A percentile compares a stretch with the other conserved stretches of the same genome.
Conservation (phyloP, 768 basidiomycete genomes). For the Phlebiopsis flavidoalba region DNA sequence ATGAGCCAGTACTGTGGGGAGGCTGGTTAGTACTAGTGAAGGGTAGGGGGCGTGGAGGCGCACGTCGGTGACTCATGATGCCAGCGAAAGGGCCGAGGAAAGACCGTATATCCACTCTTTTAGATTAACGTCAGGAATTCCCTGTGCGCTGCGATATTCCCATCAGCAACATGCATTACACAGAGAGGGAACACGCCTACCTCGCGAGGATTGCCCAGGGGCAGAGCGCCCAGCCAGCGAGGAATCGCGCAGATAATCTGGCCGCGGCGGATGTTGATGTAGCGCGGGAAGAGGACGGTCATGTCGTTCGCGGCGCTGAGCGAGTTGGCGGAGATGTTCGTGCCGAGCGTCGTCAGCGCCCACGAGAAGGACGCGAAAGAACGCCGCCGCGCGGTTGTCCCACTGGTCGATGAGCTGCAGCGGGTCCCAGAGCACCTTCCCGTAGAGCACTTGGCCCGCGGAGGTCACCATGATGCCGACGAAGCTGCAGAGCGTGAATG, state of each 20-base stretch:
- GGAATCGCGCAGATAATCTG: conserved; percentile 66
- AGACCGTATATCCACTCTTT: conserved; percentile 81
- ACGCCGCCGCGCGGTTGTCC: conserved; percentile 82
- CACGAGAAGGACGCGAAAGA: conserved; percentile 80
- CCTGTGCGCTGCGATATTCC: conserved; percentile 37
- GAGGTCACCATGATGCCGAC: conserved; percentile 78
- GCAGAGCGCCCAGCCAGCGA: conserved; percentile 82
- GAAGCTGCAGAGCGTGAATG: conserved; percentile 75
- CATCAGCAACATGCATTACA: not conserved
- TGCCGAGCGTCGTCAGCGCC: conserved; percentile 63
- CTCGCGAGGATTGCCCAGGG: conserved; percentile 81
- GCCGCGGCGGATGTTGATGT: conserved; percentile 78
- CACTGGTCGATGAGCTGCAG: conserved; percentile 70
- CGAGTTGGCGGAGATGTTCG: conserved; percentile 71
- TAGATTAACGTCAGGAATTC: conserved; percentile 76
- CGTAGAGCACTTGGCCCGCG: conserved; percentile 70
- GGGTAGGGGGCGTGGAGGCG: conserved; percentile 20
- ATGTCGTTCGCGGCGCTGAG: conserved; percentile 79
- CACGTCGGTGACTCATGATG: conserved; percentile 58
- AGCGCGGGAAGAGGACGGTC: conserved; percentile 71
- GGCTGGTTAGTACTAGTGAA: not conserved
- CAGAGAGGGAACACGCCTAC: conserved; percentile 11
- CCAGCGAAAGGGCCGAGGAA: conserved; percentile 83
- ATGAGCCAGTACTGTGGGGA: conserved; percentile 70
- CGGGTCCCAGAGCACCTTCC: conserved; percentile 67